Evolutionary conservation across 257 asterid genomes (phyloP).

Genomic region (Fraxinus pennsylvanica): DNA sequence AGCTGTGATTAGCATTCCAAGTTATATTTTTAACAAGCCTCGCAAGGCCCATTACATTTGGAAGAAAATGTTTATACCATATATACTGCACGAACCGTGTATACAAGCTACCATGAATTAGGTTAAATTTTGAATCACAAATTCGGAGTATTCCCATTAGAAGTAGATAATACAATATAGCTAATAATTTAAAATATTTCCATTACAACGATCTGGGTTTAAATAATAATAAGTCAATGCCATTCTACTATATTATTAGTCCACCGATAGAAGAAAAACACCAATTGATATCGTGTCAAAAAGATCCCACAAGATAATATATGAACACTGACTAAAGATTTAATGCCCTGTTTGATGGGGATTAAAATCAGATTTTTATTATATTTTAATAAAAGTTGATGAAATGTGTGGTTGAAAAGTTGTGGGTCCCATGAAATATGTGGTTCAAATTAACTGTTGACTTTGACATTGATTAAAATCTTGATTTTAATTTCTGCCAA

Average conservation of each 20-base stretch:
- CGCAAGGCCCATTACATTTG: background rate
- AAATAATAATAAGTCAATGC: background rate
- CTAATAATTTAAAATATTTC: background rate
- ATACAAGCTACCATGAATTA: background rate
- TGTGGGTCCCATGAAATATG: too few species aligned
- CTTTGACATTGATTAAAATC: too few species aligned
- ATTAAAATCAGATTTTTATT: too few species aligned
- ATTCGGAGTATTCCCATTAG: background rate
- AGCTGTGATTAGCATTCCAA: background rate
- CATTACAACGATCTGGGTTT: background rate
- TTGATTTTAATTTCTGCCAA: too few species aligned
- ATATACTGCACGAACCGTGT: background rate
- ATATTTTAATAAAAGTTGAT: too few species aligned
- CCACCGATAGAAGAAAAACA: background rate
- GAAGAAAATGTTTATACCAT: background rate
- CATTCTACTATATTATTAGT: background rate
- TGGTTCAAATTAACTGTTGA: too few species aligned
- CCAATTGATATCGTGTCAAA: background rate
- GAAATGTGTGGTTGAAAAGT: too few species aligned
- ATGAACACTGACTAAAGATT: too few species aligned
- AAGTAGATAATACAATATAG: background rate
- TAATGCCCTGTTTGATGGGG: too few species aligned
- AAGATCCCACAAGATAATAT: background rate
- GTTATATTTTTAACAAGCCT: background rate
- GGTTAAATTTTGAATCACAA: background rate